These are phyloP conservation scores for Fusarium guadeloupense DNA, from an alignment of 2,329 filamentous ascomycete species.

Conservation along the genomic window DNA sequence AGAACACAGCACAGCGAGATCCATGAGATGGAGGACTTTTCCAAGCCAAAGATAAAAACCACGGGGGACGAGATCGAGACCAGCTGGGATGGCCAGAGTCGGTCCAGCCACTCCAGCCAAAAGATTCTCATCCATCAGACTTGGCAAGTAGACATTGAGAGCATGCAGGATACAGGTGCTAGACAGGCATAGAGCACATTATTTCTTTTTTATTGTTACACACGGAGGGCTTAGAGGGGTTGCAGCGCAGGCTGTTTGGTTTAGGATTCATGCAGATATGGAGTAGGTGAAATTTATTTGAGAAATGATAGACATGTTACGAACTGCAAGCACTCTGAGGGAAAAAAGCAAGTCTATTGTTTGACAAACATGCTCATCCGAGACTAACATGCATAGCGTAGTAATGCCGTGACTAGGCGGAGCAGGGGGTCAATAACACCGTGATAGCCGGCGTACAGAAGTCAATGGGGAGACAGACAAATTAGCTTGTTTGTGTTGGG, in stretches of 20 bases:
- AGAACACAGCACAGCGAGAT: slow-evolving; percentile 20
- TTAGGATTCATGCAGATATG: slow-evolving; percentile 1
- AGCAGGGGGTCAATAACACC: not conserved
- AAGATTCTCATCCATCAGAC: slow-evolving; percentile 45
- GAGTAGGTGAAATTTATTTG: not conserved
- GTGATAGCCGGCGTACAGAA: too few species aligned
- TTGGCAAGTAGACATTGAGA: slow-evolving; percentile 44
- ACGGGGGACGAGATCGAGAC: slow-evolving; percentile 1
- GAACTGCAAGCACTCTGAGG: slow-evolving; percentile 6
- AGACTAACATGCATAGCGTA: not conserved
- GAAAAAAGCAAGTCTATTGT: not conserved
- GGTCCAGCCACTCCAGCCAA: slow-evolving; percentile 42
- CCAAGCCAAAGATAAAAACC: not conserved
- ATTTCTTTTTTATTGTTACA: not conserved
- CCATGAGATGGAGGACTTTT: slow-evolving; percentile 30
- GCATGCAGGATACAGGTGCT: slow-evolving; percentile 6
- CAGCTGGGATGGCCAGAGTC: slow-evolving; percentile 32
- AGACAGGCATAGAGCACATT: not conserved
- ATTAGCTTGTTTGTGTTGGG: not conserved
- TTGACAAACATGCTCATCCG: slow-evolving; percentile 5
- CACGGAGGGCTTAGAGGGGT: not conserved
- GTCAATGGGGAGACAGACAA: too few species aligned
- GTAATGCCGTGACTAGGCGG: not conserved
- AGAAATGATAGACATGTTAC: not conserved
- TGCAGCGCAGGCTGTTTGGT: not conserved